These are phyloP conservation scores for Megacollybia marginata DNA, from an alignment of 768 basidiomycete species.

Conservation along the genomic window DNA sequence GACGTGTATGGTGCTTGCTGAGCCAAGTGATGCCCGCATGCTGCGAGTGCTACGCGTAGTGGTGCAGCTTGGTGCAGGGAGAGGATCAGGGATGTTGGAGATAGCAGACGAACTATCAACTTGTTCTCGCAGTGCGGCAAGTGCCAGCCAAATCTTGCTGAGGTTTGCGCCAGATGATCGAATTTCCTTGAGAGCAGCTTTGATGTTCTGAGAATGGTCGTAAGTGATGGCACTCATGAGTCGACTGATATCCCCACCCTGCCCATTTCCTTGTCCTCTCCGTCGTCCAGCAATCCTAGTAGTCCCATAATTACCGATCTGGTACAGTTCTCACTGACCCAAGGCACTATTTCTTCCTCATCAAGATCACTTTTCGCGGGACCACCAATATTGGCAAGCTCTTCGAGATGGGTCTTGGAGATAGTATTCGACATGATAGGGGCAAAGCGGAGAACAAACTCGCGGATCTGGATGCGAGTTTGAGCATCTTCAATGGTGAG, in stretches of 20 bases:
- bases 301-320: constrained; percentile 59
- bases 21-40: constrained; percentile 23
- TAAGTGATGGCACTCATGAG: constrained; percentile 1
- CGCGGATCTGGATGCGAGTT: constrained; percentile 63
- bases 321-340: constrained; percentile 62
- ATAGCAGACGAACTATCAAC: constrained; percentile 1
- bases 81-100: constrained; percentile 44
- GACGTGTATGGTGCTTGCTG: constrained; percentile 23
- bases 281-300: constrained; percentile 44
- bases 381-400: constrained; percentile 52
- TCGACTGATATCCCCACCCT: constrained; percentile 21
- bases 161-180: constrained; percentile 47
- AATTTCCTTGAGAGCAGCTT: constrained; percentile 43
- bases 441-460: constrained; percentile 64
- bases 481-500: constrained; percentile 43
- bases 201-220: constrained; percentile 25
- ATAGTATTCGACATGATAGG: constrained; percentile 36
- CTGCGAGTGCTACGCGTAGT: constrained; percentile 41
- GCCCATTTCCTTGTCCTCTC: constrained; percentile 28
- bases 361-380: constrained; percentile 18
- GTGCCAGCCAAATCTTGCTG: constrained; percentile 54
- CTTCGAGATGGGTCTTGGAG: constrained; percentile 45
- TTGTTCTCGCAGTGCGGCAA: constrained; percentile 38
- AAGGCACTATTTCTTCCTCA: constrained; percentile 36
- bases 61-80: constrained; percentile 40